Percentiles rank a stretch among this genome's conserved stretches.
These are phyloP conservation scores for Trichoderma harzianum DNA, from an alignment of 2,329 filamentous ascomycete genomes.

Conservation along the genomic window DNA sequence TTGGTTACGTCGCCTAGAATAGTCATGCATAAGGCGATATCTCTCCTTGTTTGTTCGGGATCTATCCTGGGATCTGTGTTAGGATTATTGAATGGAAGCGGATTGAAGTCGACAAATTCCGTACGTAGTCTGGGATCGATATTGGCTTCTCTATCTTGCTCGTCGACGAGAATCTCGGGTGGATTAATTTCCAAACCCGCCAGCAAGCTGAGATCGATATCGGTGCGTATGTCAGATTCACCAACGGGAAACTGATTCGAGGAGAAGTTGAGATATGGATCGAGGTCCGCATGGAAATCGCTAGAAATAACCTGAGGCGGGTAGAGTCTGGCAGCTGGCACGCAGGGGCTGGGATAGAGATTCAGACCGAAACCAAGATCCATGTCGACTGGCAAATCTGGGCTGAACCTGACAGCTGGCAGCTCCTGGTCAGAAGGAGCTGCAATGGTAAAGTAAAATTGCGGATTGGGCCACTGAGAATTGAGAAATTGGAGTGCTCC, in stretches of 20 bases:
- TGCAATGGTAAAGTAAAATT: background rate
- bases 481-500: background rate
- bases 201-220: background rate
- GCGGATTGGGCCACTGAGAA: background rate
- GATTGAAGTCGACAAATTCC: background rate
- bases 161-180: background rate
- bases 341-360: background rate
- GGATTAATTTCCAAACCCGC: background rate
- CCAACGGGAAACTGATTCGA: background rate
- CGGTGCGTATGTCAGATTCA: background rate
- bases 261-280: background rate
- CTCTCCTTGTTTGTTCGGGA: background rate
- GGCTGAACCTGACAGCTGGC: background rate
- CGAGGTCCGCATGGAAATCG: background rate
- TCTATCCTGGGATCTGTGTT: background rate
- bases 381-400: background rate
- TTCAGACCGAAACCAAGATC: background rate
- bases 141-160: background rate
- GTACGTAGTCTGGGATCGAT: background rate
- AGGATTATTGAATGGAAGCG: background rate
- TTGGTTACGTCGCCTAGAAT: background rate
- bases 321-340: background rate
- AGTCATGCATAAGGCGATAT: background rate
- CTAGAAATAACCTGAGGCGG: background rate
- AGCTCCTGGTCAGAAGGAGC: background rate